Evolutionary conservation across 2,329 filamentous ascomycete species (phyloP), one percentile per base, ranked within the genome.

Genomic region (Bipolaris oryzae): DNA sequence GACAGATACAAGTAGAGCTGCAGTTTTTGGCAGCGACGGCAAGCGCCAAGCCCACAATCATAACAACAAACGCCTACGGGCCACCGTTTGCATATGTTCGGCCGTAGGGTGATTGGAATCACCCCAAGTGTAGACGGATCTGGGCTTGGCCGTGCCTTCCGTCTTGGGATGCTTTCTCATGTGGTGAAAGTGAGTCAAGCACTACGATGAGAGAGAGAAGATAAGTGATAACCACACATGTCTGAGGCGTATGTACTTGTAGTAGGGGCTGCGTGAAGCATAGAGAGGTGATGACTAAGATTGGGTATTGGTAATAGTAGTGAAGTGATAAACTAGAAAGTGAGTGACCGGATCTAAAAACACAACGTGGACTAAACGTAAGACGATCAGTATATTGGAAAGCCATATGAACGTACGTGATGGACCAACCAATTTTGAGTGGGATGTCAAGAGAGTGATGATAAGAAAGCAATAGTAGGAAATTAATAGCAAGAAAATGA

Each of bases 61-160:
- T n/a, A 53, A 50, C 33, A 48, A 35, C 43, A 35, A 43, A 21
- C 15, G 6, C n/a, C 10, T 47, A 15, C 28, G 25, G 42, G 15
- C 39, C 10, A 11, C 11, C 11, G 23, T 50, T 35, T 53, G 39
- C 28, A 31, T 38, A 46, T 47, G 2, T 28, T 37, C 37, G 31
- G 31, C 41, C 44, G 34, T 49, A 34, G 38, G 41, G 37, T 35
- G 28, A 20, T 31, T 31, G 15, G 7, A 35, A 25, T 31, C 43
- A 35, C 34, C 18, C 15, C 34, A 44, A 47, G 45, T 48, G 55
- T 49, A 35, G 39, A 21, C 20, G n/a, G 45, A 35, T 28, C 34
- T 45, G 28, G 21, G 28, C 34, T 35, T 46, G n/a, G 52, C 43
- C 37, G 49, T 48, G 41, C 58, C 49, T 61, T 51, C 58, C 49